Evolutionary conservation across 1,139 yeast genomes (phyloP).

Genomic region (Candida frijolesensis): DNA sequence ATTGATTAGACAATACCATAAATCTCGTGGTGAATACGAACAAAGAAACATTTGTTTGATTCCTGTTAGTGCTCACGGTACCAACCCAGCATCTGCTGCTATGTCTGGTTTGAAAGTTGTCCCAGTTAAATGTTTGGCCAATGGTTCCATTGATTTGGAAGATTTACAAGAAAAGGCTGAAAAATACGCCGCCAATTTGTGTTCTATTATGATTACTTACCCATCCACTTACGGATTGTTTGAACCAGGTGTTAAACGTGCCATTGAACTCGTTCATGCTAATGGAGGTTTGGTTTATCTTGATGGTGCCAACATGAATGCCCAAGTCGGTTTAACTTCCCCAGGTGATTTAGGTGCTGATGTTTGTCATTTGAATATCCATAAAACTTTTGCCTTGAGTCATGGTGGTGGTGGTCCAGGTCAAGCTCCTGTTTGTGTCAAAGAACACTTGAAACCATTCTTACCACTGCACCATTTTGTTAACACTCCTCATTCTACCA

Average conservation of each 20-base stretch:
- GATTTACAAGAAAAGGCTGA: constrained; percentile 78
- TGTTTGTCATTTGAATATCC: constrained; percentile 94
- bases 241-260: constrained; percentile 86
- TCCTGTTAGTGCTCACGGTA: constrained; percentile 97
- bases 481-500: constrained; percentile 56
- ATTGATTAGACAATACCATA: constrained; percentile 78
- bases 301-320: constrained; percentile 99
- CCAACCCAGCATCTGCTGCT: constrained; percentile 97
- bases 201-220: constrained; percentile 94
- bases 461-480: constrained; percentile 78
- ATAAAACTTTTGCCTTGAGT: constrained; percentile 95
- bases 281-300: constrained; percentile 95
- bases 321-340: constrained; percentile 95
- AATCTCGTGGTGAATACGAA: constrained; percentile 64
- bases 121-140: constrained; percentile 79
- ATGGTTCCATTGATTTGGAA: constrained; percentile 82
- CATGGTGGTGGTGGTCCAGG: constrained; percentile 99
- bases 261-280: constrained; percentile 79
- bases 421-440: constrained; percentile 97
- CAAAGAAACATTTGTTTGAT: constrained; percentile 86
- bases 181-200: constrained; percentile 67
- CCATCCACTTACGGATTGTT: constrained; percentile 97
- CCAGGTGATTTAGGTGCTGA: constrained; percentile 99
- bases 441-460: constrained; percentile 76
- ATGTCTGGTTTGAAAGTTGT: constrained; percentile 96